phyloP scores from a whole-genome alignment of 2,329 filamentous ascomycete species.

The Pseudopyrenochaeta lycopersici region DNA sequence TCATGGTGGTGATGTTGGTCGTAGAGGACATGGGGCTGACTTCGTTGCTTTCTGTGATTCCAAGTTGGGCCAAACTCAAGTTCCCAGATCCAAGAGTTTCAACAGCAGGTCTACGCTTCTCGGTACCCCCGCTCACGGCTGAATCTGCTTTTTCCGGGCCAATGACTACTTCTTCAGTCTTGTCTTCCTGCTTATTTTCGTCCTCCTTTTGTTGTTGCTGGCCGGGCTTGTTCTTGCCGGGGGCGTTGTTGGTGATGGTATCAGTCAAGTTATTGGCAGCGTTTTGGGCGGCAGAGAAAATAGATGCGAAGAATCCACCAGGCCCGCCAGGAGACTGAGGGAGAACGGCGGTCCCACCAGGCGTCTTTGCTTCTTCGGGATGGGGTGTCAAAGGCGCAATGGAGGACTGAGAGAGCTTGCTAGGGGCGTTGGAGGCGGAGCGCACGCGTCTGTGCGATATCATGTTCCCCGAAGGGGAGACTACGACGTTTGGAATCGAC shows the following conservation, averaged over 20 bases:
- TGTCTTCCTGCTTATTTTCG: slow-evolving; percentile 36
- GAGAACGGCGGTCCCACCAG: slow-evolving; percentile 62
- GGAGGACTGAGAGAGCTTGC: slow-evolving; percentile 84
- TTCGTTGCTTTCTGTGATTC: slow-evolving; percentile 72
- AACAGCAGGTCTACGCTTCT: slow-evolving; percentile 73
- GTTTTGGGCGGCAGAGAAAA: slow-evolving; percentile 92
- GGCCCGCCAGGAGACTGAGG: slow-evolving; percentile 57
- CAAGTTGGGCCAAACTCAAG: slow-evolving; percentile 86
- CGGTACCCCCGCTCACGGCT: slow-evolving; percentile 24
- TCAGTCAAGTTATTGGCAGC: slow-evolving; percentile 80
- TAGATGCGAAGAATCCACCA: slow-evolving; percentile 84
- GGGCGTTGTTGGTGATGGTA: slow-evolving; percentile 73
- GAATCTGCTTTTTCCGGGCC: slow-evolving; percentile 39
- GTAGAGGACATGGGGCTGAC: slow-evolving; percentile 66
- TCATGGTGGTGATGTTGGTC: slow-evolving; percentile 62
- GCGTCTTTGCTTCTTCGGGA: slow-evolving; percentile 72
- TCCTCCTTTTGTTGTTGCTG: slow-evolving; percentile 42
- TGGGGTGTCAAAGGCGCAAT: slow-evolving; percentile 75
- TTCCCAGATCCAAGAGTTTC: slow-evolving; percentile 91
- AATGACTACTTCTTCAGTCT: slow-evolving; percentile 54
- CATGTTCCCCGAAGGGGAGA: slow-evolving; percentile 74
- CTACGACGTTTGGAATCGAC: slow-evolving; percentile 62
- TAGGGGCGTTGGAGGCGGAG: slow-evolving; percentile 70
- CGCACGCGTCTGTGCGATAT: slow-evolving; percentile 74
- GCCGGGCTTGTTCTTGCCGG: slow-evolving; percentile 60